Evolutionary conservation across 1,284 basidiomycete genomes (phyloP), one percentile per base, ranked within the genome.

Genomic region (Trichosporon coremiiforme): DNA sequence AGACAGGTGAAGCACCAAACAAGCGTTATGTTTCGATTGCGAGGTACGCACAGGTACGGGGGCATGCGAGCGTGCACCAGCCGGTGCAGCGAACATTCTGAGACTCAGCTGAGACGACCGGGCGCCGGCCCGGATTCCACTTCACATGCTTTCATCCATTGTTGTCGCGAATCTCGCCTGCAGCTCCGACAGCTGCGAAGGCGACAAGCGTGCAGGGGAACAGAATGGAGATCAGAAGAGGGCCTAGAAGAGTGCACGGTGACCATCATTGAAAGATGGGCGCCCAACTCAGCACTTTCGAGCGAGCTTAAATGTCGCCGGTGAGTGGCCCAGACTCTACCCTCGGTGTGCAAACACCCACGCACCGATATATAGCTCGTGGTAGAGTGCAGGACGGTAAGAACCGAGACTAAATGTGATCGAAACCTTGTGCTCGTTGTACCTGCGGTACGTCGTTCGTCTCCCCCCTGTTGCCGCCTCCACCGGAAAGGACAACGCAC

Each of bases 261-360:
- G 41, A 17, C 41, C 41, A 17, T 10, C 2, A 9, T 12, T n/a
- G n/a, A 12, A 41, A 15, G 41, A 10, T 3, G 15, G 22, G 20
- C n/a, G 47, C 47, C 47, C 47, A 53, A 53, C 15, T 53, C 17
- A 10, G 47, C 47, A 53, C 47, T 12, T 17, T 10, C 47, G 47
- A 53, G 47, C 47, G n/a, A n/a, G n/a, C n/a, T 53, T 53, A 53
- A 53, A 53, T 53, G 47, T 53, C 47, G 47, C 47, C 47, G 47
- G 47, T 53, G 47, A 53, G 4, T 53, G 47, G 47, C 47, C 45
- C 20, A 22, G 47, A 20, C 47, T 22, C 20, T 8, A n/a, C n/a
- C n/a, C 12, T 17, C 4, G 4, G 15, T 47, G 45, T 5, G 7
- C 15, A 45, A n/a, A 4, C 15, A 15, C 41, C 15, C 41, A 15